These are phyloP conservation scores for Neurospora sp. DNA, from an alignment of 495 filamentous ascomycete genomes.

Conservation along the genomic window DNA sequence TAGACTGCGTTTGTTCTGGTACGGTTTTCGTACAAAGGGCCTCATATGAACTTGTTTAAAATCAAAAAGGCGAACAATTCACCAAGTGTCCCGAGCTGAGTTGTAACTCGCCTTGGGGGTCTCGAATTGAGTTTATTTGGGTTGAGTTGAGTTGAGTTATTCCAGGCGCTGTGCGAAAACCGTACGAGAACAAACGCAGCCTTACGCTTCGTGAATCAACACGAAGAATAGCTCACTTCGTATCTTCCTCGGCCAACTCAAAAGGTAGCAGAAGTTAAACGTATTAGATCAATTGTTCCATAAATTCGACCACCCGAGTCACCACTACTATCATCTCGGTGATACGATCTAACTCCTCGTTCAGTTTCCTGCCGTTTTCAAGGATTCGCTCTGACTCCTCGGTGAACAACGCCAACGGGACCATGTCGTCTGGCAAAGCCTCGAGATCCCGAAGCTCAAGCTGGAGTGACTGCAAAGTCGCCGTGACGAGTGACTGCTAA, in stretches of 20 bases:
- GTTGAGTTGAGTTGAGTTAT: too few relatives aligned
- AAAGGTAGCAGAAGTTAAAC: not conserved
- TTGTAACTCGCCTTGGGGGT: too few relatives aligned
- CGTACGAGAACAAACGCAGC: too few relatives aligned
- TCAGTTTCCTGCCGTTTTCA: rapidly evolving
- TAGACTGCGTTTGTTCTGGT: too few relatives aligned
- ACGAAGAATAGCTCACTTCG: not conserved
- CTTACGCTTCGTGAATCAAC: not conserved
- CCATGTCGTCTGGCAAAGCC: not conserved
- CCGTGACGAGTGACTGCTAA: not conserved
- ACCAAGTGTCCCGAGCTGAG: too few relatives aligned
- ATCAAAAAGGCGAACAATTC: too few relatives aligned
- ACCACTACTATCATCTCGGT: not conserved
- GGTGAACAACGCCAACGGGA: not conserved
- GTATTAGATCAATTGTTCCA: not conserved
- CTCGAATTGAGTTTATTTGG: too few relatives aligned
- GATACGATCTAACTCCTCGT: not conserved
- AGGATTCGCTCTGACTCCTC: not conserved
- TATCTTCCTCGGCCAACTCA: not conserved
- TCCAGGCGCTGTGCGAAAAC: too few relatives aligned
- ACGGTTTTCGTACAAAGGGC: too few relatives aligned
- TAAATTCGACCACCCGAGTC: not conserved
- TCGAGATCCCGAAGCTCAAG: not conserved
- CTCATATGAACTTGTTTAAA: too few relatives aligned
- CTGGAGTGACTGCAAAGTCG: not conserved